Evolutionary conservation across 352 stramenopile genomes (phyloP), one percentile per base, ranked within the genome.

Genomic region (Elongisporangium senticosum): DNA sequence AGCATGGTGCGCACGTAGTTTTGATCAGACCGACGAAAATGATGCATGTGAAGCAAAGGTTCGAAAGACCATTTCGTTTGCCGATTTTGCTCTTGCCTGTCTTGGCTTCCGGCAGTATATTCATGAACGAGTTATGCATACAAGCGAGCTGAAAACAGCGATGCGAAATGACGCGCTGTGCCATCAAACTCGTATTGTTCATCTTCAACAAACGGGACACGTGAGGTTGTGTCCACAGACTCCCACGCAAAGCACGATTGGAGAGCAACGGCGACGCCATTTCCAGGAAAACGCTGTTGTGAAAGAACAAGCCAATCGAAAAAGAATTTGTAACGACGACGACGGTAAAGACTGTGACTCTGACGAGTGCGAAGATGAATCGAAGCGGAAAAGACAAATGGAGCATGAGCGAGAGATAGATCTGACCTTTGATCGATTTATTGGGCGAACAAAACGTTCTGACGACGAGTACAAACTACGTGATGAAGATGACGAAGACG

Each of bases 181-280:
- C 6, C 83, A 92, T 56, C 71, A 63, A 1, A 83, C 72, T 59
- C 79, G 80, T 13, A 79, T 92, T 8, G 80, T 92, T 17, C 78
- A 90, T 26, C 70, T 92, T 2, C 83, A 92, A 40, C 76, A 79
- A 39, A 83, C 72, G 37, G 83, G 79, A 0, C 83, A 92, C 59
- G 78, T 90, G 15, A 72, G 83, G 10, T 69, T 92, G 53, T 90
- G 79, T 56, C 69, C 72, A 10, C 72, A 80, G 39, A 26, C 54
- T 49, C 33, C 23, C 4, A 22, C 33, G 4, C 22, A 21, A 43
- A 52, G 19, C 43, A 58, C 17, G 14, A 7, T 4, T 23, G n/a
- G 5, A 15, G 53, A 57, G 7, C 10, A 24, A 40, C 22, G 20
- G 1, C n/a, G 55, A 51, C 53, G 26, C n/a, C 47, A 50, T 10